A percentile compares a stretch with the other conserved stretches of the same genome.
phyloP scores from a whole-genome alignment of 2,329 filamentous ascomycete genomes.

The Penicillium sp. region DNA sequence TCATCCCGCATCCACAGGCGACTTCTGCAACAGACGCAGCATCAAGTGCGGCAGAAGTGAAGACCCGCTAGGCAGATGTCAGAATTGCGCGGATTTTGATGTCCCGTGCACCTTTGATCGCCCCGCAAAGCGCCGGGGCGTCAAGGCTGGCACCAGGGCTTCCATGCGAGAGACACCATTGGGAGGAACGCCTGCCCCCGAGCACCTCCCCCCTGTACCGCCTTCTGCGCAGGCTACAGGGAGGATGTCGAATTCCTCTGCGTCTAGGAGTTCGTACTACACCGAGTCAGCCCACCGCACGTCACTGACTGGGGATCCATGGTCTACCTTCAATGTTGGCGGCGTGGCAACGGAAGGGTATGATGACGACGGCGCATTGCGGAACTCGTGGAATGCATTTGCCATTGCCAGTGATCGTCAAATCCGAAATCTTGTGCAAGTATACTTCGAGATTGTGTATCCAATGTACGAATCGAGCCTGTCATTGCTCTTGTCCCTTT shows the following conservation, averaged over 20 bases:
- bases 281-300: slow-evolving; percentile 13
- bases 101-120: slow-evolving; percentile 50
- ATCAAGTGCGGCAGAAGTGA: slow-evolving; percentile 44
- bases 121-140: slow-evolving; percentile 42
- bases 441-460: slow-evolving; percentile 55
- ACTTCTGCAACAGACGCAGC: slow-evolving; percentile 51
- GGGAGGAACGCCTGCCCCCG: neutral
- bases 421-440: slow-evolving; percentile 46
- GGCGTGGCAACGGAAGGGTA: slow-evolving; percentile 19
- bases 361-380: slow-evolving; percentile 23
- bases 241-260: slow-evolving; percentile 16
- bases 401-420: slow-evolving; percentile 38
- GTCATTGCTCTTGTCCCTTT: neutral
- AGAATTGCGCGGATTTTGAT: slow-evolving; percentile 52
- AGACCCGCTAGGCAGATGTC: slow-evolving; percentile 41
- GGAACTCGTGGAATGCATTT: slow-evolving; percentile 43
- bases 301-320: slow-evolving; percentile 19
- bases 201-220: neutral
- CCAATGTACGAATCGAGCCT: slow-evolving; percentile 41
- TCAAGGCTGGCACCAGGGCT: slow-evolving; percentile 22
- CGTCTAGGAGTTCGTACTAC: slow-evolving; percentile 16
- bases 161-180: slow-evolving; percentile 9
- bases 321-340: slow-evolving; percentile 17
- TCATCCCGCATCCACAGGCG: slow-evolving; percentile 30
- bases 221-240: slow-evolving; percentile 4